Evolutionary conservation across 2,329 filamentous ascomycete genomes (phyloP).

Genomic region (Plenodomus tracheiphilus): DNA sequence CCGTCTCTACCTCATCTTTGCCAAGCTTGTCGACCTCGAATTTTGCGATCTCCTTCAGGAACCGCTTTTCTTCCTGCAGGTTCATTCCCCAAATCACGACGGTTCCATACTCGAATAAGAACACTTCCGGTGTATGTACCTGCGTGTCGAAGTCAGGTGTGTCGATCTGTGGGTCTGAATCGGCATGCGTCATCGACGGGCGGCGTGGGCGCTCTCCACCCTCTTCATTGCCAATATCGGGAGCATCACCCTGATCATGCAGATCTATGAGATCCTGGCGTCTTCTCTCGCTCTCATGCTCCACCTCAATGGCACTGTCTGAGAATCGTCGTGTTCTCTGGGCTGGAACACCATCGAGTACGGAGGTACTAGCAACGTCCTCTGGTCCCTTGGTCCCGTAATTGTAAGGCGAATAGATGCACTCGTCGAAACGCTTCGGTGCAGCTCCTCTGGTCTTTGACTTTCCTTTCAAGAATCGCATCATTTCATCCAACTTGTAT

Average conservation of each 20-base stretch:
- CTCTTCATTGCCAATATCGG: constrained; percentile 30
- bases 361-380: constrained; percentile 39
- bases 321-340: constrained; percentile 67
- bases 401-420: constrained; percentile 92
- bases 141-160: constrained; percentile 79
- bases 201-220: constrained; percentile 24
- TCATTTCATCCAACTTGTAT: constrained; percentile 86
- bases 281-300: constrained; percentile 59
- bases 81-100: constrained; percentile 99
- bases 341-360: constrained; percentile 28
- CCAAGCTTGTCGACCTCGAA: constrained; percentile 91
- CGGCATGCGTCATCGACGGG: constrained; percentile 32
- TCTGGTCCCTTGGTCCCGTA: constrained; percentile 61
- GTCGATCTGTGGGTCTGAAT: constrained; percentile 38
- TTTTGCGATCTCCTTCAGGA: constrained; percentile 90
- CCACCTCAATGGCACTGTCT: constrained; percentile 71
- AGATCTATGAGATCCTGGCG: constrained; percentile 68
- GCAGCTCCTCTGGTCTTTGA: constrained; percentile 75
- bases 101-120: constrained; percentile 96
- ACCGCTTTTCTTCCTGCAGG: constrained; percentile 81
- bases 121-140: constrained; percentile 91
- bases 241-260: constrained; percentile 46
- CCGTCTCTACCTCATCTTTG: constrained; percentile 87
- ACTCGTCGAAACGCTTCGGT: constrained; percentile 95
- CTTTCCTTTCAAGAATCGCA: constrained; percentile 87